A percentile compares a stretch with the other conserved stretches of the same genome.
Evolutionary conservation across 805 yeast species (phyloP).

Genomic region (Saccharomycopsis microspora): DNA sequence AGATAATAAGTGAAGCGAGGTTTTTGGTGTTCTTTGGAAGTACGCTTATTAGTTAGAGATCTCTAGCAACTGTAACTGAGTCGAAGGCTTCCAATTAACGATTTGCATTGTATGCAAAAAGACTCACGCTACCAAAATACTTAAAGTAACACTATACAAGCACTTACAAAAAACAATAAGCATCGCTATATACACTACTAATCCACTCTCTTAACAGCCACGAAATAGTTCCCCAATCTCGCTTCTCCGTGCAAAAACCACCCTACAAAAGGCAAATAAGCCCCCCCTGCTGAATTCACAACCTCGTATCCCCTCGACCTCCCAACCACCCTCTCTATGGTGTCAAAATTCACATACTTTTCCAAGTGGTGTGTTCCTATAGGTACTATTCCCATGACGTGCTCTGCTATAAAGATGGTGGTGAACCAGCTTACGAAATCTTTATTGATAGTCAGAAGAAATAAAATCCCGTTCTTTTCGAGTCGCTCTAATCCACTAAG

Average conservation of each 20-base stretch:
- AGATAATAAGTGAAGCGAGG: no score
- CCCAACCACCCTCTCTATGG: conserved; percentile 44
- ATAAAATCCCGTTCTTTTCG: conserved; percentile 63
- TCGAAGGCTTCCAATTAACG: no score
- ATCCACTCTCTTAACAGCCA: conserved; percentile 48
- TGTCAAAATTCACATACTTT: conserved; percentile 75
- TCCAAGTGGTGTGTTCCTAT: conserved; percentile 81
- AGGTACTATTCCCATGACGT: conserved; percentile 73
- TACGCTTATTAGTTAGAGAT: no score
- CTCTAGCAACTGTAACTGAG: no score
- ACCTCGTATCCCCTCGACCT: conserved; percentile 40
- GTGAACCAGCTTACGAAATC: conserved; percentile 84
- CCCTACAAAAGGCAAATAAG: conserved; percentile 73
- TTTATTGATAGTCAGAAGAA: conserved; percentile 85
- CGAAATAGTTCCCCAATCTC: conserved; percentile 72
- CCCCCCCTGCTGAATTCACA: conserved; percentile 62
- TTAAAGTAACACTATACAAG: no score
- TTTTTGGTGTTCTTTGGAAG: no score
- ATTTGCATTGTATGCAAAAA: no score
- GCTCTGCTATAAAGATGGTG: conserved; percentile 84
- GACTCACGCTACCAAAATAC: no score
- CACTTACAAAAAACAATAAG: no score
- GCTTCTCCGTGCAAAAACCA: conserved; percentile 63
- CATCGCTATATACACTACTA: no score
- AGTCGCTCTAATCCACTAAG: conserved; percentile 57